phyloP scores from a whole-genome alignment of 2,329 filamentous ascomycete species.

The Aspergillus sp. region DNA sequence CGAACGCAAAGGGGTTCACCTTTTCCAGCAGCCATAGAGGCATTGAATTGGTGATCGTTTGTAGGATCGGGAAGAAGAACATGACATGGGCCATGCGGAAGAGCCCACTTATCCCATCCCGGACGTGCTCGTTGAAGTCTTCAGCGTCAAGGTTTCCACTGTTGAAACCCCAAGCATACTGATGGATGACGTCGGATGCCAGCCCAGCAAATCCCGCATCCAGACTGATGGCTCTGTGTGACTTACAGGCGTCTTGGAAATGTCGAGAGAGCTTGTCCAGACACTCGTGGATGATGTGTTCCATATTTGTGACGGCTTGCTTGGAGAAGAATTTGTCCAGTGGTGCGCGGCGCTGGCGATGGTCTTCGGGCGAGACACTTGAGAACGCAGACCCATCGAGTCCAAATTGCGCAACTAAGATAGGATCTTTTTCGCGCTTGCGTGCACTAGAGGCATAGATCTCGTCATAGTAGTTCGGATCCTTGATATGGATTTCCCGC shows the following conservation, averaged over 20 bases:
- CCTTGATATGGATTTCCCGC: constrained; percentile 33
- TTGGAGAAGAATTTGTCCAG: constrained; percentile 24
- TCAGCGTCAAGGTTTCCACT: constrained; percentile 31
- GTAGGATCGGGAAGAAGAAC: constrained; percentile 22
- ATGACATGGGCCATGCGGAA: constrained; percentile 15
- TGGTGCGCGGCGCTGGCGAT: constrained; percentile 18
- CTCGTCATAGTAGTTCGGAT: constrained; percentile 31
- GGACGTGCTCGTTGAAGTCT: constrained; percentile 19
- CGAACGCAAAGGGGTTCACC: constrained; percentile 12
- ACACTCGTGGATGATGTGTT: constrained; percentile 10
- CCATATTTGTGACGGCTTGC: constrained; percentile 13
- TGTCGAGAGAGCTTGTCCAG: constrained; percentile 15
- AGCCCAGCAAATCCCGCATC: constrained; percentile 23
- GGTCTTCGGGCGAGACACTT: constrained; percentile 16
- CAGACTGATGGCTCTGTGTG: constrained; percentile 16
- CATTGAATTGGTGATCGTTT: constrained; percentile 15
- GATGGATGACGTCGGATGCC: constrained; percentile 36
- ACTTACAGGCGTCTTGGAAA: constrained; percentile 8
- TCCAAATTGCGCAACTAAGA: constrained; percentile 14
- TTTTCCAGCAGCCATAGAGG: constrained; percentile 12
- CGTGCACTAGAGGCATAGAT: constrained; percentile 28
- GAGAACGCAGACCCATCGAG: constrained; percentile 13
- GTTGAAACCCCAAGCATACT: constrained; percentile 35
- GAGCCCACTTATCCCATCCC: constrained; percentile 19
- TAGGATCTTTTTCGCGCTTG: constrained; percentile 25